These are phyloP conservation scores for Metschnikowia shivogae DNA, from an alignment of 805 yeast genomes.

Conservation along the genomic window DNA sequence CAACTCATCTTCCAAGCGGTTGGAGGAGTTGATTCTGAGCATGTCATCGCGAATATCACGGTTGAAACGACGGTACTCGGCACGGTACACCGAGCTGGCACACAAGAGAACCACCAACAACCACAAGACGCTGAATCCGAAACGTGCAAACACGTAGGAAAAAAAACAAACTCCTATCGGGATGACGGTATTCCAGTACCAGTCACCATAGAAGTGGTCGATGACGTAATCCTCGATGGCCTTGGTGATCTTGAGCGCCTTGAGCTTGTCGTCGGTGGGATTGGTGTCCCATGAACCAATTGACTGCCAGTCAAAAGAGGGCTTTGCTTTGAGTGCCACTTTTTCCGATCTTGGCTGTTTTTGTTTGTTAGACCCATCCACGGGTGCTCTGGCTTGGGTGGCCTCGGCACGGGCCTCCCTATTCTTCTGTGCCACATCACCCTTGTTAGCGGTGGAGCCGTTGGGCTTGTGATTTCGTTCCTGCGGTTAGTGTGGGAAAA, in stretches of 20 bases:
- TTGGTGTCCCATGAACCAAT: constrained; percentile 37
- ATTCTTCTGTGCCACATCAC: constrained; percentile 16
- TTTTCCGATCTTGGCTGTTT: background rate
- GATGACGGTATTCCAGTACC: constrained; percentile 64
- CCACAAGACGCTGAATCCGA: constrained; percentile 63
- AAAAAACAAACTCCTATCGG: constrained; percentile 69
- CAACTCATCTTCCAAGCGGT: constrained; percentile 54
- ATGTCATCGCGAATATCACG: constrained; percentile 74
- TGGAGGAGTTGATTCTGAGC: constrained; percentile 58
- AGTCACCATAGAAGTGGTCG: constrained; percentile 68
- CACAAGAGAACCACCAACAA: constrained; percentile 55
- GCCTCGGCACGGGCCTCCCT: constrained; percentile 11
- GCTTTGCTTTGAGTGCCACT: constrained; percentile 4
- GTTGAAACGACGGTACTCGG: constrained; percentile 72
- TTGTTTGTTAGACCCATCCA: constrained; percentile 8
- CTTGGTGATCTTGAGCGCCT: constrained; percentile 24
- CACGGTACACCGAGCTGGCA: constrained; percentile 62
- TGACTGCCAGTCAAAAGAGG: constrained; percentile 39
- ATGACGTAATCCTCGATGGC: constrained; percentile 54
- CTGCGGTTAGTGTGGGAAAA: constrained; percentile 7
- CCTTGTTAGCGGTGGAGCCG: constrained; percentile 14
- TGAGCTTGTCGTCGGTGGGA: constrained; percentile 21
- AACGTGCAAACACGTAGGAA: constrained; percentile 62
- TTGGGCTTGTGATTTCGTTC: constrained; percentile 11
- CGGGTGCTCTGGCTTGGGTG: constrained; percentile 13